Evolutionary conservation across 129 eudicot genomes (phyloP).

Genomic region (Oenanthe sinensis): DNA sequence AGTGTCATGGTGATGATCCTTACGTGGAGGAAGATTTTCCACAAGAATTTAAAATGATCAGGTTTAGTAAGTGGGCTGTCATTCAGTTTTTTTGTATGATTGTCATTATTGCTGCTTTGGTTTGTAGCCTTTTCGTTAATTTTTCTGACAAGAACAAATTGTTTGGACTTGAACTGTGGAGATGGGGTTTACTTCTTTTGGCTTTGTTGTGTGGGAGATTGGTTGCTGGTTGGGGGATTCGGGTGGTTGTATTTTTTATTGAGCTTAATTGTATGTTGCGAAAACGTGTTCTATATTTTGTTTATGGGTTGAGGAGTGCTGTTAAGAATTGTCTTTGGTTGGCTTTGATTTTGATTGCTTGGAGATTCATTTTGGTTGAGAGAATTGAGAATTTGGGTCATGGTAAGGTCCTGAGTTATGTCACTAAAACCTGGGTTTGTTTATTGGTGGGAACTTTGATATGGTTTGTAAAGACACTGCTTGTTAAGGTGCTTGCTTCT

Average conservation of each 20-base stretch:
- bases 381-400: constrained; percentile 25
- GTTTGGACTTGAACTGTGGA: constrained; percentile 3
- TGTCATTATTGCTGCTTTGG: neutral
- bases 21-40: constrained; percentile 1
- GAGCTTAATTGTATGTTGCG: neutral
- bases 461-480: constrained; percentile 40
- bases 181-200: neutral
- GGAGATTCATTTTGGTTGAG: constrained; percentile 32
- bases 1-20: neutral
- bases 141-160: constrained; percentile 1
- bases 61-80: constrained; percentile 6
- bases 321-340: constrained; percentile 49
- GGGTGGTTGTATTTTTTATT: neutral
- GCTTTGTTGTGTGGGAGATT: constrained; percentile 3
- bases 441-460: constrained; percentile 46
- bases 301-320: constrained; percentile 36
- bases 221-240: constrained; percentile 5
- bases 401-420: constrained; percentile 33
- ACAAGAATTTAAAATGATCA: neutral
- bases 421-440: constrained; percentile 38
- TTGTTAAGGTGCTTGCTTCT: constrained; percentile 29
- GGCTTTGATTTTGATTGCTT: constrained; percentile 29
- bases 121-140: neutral
- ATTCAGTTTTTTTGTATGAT: neutral
- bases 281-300: constrained; percentile 26